These are phyloP conservation scores for Coniochaeta sp. DNA, from an alignment of 2,329 filamentous ascomycete species.

Conservation along the genomic window DNA sequence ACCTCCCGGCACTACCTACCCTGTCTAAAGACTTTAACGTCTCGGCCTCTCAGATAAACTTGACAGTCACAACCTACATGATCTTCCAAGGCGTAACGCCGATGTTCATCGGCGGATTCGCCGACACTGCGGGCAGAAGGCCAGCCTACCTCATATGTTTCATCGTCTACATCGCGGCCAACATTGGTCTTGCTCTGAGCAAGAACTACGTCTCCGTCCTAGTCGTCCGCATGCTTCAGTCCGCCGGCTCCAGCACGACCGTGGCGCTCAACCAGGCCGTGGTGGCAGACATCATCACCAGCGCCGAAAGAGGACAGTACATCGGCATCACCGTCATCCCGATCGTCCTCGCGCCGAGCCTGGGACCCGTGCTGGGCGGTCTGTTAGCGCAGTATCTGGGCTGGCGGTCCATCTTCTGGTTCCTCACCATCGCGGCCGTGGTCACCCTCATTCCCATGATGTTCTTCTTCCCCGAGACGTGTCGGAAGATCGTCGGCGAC, in stretches of 20 bases:
- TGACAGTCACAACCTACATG: conserved; percentile 49
- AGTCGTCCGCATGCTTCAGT: conserved; percentile 48
- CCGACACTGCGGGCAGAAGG: conserved; percentile 45
- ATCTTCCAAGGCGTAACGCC: conserved; percentile 44
- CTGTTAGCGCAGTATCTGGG: conserved; percentile 37
- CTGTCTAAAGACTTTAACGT: conserved; percentile 41
- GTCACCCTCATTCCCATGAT: conserved; percentile 27
- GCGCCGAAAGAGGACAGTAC: conserved; percentile 53
- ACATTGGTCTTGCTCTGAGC: conserved; percentile 44
- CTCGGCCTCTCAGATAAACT: conserved; percentile 32
- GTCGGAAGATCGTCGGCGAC: conserved; percentile 34
- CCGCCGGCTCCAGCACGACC: conserved; percentile 50
- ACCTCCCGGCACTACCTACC: conserved; percentile 43
- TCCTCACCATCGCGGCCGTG: conserved; percentile 30
- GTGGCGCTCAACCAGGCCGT: conserved; percentile 51
- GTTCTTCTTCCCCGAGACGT: conserved; percentile 37
- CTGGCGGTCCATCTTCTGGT: conserved; percentile 47
- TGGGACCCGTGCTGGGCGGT: conserved; percentile 42
- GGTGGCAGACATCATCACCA: conserved; percentile 56
- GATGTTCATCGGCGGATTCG: conserved; percentile 43
- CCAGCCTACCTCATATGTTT: conserved; percentile 48
- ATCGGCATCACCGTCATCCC: conserved; percentile 45
- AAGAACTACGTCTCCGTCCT: conserved; percentile 42
- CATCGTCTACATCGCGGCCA: conserved; percentile 43
- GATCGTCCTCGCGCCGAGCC: conserved; percentile 32